Conservation (phyloP, 2,329 filamentous ascomycete genomes). For the Colletotrichum viniferum region DNA sequence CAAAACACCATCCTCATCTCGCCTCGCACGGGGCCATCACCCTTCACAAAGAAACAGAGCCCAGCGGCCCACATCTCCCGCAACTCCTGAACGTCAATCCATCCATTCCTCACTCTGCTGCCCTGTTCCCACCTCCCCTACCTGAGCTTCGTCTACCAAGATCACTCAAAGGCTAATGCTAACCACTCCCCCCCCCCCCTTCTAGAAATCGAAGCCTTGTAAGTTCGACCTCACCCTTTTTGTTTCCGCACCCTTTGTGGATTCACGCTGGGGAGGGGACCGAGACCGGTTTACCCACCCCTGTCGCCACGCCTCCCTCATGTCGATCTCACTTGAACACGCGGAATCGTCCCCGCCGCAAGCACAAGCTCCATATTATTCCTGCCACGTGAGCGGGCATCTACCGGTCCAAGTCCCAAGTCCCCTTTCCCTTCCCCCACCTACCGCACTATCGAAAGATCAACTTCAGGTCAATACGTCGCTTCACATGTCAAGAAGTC, state of each 20-base stretch:
- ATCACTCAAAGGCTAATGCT: not conserved
- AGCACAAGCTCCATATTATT: not conserved
- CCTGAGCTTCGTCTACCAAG: not conserved
- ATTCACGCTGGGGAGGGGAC: not conserved
- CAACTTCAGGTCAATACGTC: not conserved
- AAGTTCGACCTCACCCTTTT: conserved; percentile 44
- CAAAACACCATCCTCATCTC: not conserved
- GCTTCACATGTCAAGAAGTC: not conserved
- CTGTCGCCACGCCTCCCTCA: not conserved
- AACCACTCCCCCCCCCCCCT: not conserved
- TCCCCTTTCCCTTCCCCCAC: not conserved
- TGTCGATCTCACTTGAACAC: not conserved
- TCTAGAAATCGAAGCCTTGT: conserved; percentile 90
- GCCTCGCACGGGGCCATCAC: not conserved
- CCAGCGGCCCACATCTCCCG: not conserved
- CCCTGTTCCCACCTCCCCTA: not conserved
- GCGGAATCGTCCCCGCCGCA: not conserved
- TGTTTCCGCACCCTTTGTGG: not conserved
- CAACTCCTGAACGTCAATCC: not conserved
- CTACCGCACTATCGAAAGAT: not conserved
- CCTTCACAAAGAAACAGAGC: not conserved
- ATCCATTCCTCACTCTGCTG: not conserved
- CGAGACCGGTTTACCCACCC: not conserved
- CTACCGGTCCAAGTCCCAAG: not conserved
- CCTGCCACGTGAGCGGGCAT: not conserved